Base-by-base conservation (phyloP, 2,329 filamentous ascomycete species). In the Colletotrichum tanaceti region DNA sequence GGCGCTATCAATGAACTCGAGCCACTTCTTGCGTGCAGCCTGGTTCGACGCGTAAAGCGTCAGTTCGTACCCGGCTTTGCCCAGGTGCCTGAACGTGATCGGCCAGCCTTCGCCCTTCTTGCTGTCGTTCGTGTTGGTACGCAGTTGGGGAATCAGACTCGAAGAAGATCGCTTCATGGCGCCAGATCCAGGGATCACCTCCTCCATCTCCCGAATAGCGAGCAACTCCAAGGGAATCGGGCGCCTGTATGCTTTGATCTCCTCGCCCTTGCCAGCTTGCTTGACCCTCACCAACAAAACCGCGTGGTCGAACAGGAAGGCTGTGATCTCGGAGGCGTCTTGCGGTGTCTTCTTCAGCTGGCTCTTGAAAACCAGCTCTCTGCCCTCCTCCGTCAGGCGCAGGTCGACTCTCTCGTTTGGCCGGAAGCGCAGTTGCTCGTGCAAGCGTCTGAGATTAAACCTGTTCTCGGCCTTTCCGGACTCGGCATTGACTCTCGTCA, bases 391-490 rank as follows among this genome's bases (percentile, higher is more conserved):
- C 0, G 94, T 97, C 58, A 99, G 85, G 79, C 97, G 97, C 70
- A 99, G 83, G 77, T 99, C 96, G 55, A 98, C 94, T 75, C 91
- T 92, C 76, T 98, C 95, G 71, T 93, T 93, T 1, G 93, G 91
- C 49, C 91, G 89, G 85, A 97, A 99, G 71, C 95, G 93, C 72
- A 99, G 88, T 74, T 97, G 93, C 73, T 96, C 90, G 77, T 98
- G 96, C 39, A 99, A 86, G 73, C 94, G 92, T 79, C 95, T 91
- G 28, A 99, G 83, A 77, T 98, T 98, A 85, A 97, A 98, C 60
- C 96, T 91, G 77, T 99, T 99, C 80, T 99, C 96, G 0, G 96
- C 94, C 82, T 97, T 98, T 74, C 96, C 96, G 73, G 94, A 97
- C 79, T 98, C 96, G 16, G 93, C 88, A 76, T 99, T 99, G 76